These are phyloP conservation scores for Xerocomus cyaneibrunnescens DNA, from an alignment of 1,284 basidiomycete genomes.

Conservation along the genomic window DNA sequence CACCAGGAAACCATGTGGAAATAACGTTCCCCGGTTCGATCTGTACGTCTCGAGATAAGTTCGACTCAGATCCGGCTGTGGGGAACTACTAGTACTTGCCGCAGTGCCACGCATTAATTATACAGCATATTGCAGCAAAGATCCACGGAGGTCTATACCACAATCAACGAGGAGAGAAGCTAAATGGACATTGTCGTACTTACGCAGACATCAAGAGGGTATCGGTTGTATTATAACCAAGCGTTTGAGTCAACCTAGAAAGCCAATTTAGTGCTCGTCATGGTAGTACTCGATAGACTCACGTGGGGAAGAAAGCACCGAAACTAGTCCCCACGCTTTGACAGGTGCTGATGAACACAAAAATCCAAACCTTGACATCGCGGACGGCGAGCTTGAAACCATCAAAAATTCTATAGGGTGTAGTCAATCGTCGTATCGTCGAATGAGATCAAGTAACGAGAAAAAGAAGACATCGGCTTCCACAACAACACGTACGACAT, in stretches of 20 bases:
- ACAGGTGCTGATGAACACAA: slow-evolving; percentile 53
- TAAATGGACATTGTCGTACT: slow-evolving; percentile 29
- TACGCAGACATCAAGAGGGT: slow-evolving; percentile 65
- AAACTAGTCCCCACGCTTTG: slow-evolving; percentile 65
- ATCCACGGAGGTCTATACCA: slow-evolving; percentile 51
- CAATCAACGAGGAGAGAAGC: background rate
- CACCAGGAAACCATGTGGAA: slow-evolving; percentile 62
- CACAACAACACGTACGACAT: slow-evolving; percentile 46
- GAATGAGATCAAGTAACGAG: background rate
- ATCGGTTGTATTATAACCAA: slow-evolving; percentile 61
- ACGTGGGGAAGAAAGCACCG: slow-evolving; percentile 77
- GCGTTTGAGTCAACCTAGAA: slow-evolving; percentile 57
- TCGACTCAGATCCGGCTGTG: background rate
- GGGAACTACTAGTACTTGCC: slow-evolving; percentile 43
- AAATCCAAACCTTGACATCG: slow-evolving; percentile 62
- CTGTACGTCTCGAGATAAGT: slow-evolving; percentile 28
- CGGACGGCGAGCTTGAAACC: slow-evolving; percentile 62
- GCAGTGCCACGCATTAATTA: slow-evolving; percentile 65
- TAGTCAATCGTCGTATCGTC: background rate
- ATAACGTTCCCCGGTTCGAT: slow-evolving; percentile 63
- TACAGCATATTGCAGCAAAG: slow-evolving; percentile 37
- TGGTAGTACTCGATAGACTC: slow-evolving; percentile 19
- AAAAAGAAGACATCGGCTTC: background rate
- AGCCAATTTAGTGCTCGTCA: background rate
- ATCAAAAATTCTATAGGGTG: slow-evolving; percentile 41